These are phyloP conservation scores for Fraxinus latifolia DNA, from an alignment of 305 asterid genomes.

Conservation along the genomic window DNA sequence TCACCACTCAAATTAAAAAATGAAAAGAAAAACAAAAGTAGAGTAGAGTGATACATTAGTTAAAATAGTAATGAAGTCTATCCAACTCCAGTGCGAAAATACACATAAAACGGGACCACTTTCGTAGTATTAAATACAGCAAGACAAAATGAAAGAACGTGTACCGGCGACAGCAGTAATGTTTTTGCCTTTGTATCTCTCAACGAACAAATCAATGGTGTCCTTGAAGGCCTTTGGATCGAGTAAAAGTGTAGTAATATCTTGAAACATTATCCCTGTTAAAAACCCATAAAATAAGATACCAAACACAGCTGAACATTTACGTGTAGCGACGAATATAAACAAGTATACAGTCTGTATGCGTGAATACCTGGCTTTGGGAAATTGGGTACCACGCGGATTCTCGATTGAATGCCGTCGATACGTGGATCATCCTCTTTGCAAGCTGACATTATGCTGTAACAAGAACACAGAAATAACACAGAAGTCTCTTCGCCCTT, in stretches of 20 bases:
- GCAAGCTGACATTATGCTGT: conserved; percentile 48
- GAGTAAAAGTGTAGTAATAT: conserved; percentile 70
- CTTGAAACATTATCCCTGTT: conserved; percentile 87
- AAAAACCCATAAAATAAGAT: neutral
- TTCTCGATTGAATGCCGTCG: conserved; percentile 61
- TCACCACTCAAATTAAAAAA: neutral
- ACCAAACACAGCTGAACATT: neutral
- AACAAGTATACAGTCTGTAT: neutral
- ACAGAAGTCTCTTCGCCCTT: neutral
- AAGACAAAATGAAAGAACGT: conserved; percentile 19
- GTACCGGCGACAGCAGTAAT: conserved; percentile 83
- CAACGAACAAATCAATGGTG: conserved; percentile 76
- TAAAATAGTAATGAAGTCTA: neutral
- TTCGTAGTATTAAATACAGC: conserved; percentile 8
- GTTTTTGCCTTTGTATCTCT: conserved; percentile 57
- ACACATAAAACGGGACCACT: conserved; percentile 24
- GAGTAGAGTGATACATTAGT: neutral
- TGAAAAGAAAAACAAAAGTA: neutral
- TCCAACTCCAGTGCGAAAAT: conserved; percentile 5
- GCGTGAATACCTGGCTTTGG: conserved; percentile 54
- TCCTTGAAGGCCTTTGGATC: conserved; percentile 74
- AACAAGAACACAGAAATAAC: neutral
- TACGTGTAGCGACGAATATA: neutral
- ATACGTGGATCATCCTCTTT: conserved; percentile 62
- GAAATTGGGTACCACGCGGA: conserved; percentile 70